Evolutionary conservation across 2,329 filamentous ascomycete genomes (phyloP), one percentile per base, ranked within the genome.

Genomic region (Ploettnerulaceae sp.): DNA sequence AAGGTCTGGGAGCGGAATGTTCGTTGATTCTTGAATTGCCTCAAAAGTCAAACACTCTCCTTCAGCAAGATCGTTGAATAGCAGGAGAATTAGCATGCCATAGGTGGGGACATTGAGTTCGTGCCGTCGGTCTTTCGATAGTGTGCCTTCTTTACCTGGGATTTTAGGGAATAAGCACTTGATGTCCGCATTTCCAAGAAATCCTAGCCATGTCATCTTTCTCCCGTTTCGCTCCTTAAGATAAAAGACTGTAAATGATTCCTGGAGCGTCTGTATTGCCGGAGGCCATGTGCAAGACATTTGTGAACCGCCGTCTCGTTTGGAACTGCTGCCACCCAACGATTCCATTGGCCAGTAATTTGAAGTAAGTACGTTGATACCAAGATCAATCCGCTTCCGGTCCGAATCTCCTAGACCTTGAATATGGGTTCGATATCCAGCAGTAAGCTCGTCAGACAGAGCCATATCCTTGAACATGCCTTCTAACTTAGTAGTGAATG

Each of bases 401-500:
- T 75, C 61, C 14, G 67, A 64, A 64, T 80, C 66, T 64, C 76
- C 66, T 8, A 79, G 66, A 22, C 66, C 69, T 22, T 69, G 66
- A 36, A 80, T 80, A 53, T 91, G 79, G 12, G 77, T 75, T 55
- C 83, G 84, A 69, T 94, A 97, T 46, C 77, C 81, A 9, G 80
- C 69, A 0, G 86, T 89, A 20, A 96, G 75, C 55, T 95, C 91
- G 45, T 84, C 81, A 0, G 90, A 96, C 9, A 90, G 81, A 12
- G 84, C 81, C 79, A 97, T 90, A 61, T 98, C 93, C 67, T 89
- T 90, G 72, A 98, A 96, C 89, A 98, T 97, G 55, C 89, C 86
- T 63, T 98, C 93, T 34, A 98, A 80, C 64, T 94, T 95, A 61
- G 81, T 74, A 0, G 93, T 97, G 64, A 97, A 97, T 57, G 89